Conservation (phyloP, 31 red algal species). For the Bonnemaisonia californica region DNA sequence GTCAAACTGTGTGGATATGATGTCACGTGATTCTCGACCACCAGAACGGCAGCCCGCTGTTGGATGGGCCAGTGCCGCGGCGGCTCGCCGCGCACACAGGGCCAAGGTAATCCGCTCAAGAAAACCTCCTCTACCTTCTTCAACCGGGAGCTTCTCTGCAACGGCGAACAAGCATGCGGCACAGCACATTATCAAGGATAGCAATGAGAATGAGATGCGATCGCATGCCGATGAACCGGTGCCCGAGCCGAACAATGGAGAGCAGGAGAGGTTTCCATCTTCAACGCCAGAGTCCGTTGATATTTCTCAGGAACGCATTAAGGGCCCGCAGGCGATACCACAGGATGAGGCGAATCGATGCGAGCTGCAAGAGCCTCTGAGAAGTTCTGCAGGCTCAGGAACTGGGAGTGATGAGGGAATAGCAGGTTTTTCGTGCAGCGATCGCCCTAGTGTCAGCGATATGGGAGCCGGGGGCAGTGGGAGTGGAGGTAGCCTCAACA, state of each 20-base stretch:
- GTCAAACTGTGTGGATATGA: conserved; percentile 65
- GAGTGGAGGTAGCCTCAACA: conserved; percentile 41
- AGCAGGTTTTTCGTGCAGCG: conserved; percentile 52
- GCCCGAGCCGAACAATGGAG: no score
- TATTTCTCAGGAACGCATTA: conserved; percentile 1
- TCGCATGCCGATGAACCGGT: no score
- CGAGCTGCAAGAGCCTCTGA: conserved; percentile 23
- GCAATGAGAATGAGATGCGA: no score
- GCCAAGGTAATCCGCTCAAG: conserved; percentile 51
- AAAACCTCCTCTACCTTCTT: conserved; percentile 28
- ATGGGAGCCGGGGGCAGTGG: conserved; percentile 57
- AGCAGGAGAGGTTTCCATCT: no score
- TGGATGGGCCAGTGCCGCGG: conserved; percentile 70
- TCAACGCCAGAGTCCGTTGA: not conserved
- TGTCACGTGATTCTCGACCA: conserved; percentile 42
- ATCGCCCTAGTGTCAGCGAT: conserved; percentile 38
- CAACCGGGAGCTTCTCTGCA: no score
- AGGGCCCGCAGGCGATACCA: conserved; percentile 26
- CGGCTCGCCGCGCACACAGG: conserved; percentile 68
- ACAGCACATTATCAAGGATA: not conserved
- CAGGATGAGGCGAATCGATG: conserved; percentile 10
- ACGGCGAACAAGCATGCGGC: not conserved
- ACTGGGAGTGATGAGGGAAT: conserved; percentile 39
- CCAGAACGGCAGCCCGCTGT: conserved; percentile 44
- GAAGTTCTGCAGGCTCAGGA: conserved; percentile 39